Base-by-base conservation (phyloP, 768 basidiomycete genomes). In the Russula ochroleuca region DNA sequence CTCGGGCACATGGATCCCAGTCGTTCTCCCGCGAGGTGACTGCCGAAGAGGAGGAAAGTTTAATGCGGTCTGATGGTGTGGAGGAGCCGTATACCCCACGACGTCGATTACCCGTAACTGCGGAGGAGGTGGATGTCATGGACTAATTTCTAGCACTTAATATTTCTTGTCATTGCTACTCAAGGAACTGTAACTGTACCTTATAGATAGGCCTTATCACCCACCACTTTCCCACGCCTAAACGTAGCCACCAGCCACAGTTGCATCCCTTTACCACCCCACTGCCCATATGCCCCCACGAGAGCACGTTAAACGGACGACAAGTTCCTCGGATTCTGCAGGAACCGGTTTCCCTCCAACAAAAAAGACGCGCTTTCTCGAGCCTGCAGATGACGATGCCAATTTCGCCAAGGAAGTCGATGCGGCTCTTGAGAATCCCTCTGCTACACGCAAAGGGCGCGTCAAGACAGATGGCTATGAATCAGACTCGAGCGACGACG, bases 401-500 rank as follows among this genome's bases (percentile, higher is more conserved):
- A 83, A 83, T 69, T 93, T 93, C 73, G 87, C 84, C 4, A 88
- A 91, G 68, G 81, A 92, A 68, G 88, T 92, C 48, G 88, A 92
- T 65, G 80, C 80, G 4, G 80, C 85, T 0, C 84, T 93, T 61
- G 91, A 92, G 73, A 78, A 79, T 68, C 83, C 86, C 5, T 80
- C 82, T 13, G 78, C 78, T 25, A 78, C 77, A 63, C 83, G 87
- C 19, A 87, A 84, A 72, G 86, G 90, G 23, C 83, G 85, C 51
- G 84, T 97, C 63, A 90, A 88, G 71, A 87, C 81, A 19, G 92
- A 92, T 58, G 86, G 95, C 17, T 98, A 97, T 73, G 93, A 95
- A 14, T 93, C 92, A 1, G 94, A 97, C 75, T 95, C 94, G 2
- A 94, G 85, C 61, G 92, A 96, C 71, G 94, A 97, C 66, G 94